Percentiles rank a stretch among this genome's conserved stretches.
These are phyloP conservation scores for Persicaria maculosa DNA, from an alignment of 148 eudicot species.

Conservation along the genomic window DNA sequence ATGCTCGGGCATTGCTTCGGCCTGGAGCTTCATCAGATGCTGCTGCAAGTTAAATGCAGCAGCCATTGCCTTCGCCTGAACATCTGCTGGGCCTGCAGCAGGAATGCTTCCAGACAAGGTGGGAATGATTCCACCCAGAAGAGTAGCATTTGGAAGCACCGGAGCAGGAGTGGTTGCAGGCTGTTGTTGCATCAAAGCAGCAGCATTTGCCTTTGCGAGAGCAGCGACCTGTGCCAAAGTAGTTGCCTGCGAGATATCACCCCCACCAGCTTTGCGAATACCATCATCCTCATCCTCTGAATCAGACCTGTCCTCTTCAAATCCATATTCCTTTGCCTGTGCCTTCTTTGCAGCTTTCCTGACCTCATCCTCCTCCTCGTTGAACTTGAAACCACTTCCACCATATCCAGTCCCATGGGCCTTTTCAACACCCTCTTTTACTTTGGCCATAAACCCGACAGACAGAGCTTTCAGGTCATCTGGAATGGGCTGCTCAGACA, in stretches of 20 bases:
- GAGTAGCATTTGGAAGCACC: constrained; percentile 26
- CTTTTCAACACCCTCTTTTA: constrained; percentile 72
- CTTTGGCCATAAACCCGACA: constrained; percentile 69
- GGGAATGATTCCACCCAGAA: constrained; percentile 14
- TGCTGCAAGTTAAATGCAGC: constrained; percentile 67
- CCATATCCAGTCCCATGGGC: constrained; percentile 79
- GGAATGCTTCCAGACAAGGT: constrained; percentile 17
- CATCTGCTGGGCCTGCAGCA: constrained; percentile 27
- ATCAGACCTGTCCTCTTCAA: constrained; percentile 76
- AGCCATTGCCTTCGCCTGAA: constrained; percentile 45
- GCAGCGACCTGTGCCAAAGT: constrained; percentile 38
- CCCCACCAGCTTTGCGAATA: constrained; percentile 48
- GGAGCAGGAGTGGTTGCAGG: constrained; percentile 22
- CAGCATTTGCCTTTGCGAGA: constrained; percentile 28
- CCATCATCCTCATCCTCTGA: constrained; percentile 80
- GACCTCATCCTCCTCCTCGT: constrained; percentile 85
- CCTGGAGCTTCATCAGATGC: constrained; percentile 64
- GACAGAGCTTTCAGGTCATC: constrained; percentile 68
- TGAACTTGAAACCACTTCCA: constrained; percentile 79
- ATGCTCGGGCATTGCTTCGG: constrained; percentile 74
- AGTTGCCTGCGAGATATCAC: constrained; percentile 38
- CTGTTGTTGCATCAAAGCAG: constrained; percentile 13
- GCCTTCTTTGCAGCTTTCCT: constrained; percentile 83
- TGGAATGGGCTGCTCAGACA: constrained; percentile 74
- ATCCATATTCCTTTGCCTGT: constrained; percentile 78